Conservation (phyloP, 768 basidiomycete genomes). For the Ramaria rubella region DNA sequence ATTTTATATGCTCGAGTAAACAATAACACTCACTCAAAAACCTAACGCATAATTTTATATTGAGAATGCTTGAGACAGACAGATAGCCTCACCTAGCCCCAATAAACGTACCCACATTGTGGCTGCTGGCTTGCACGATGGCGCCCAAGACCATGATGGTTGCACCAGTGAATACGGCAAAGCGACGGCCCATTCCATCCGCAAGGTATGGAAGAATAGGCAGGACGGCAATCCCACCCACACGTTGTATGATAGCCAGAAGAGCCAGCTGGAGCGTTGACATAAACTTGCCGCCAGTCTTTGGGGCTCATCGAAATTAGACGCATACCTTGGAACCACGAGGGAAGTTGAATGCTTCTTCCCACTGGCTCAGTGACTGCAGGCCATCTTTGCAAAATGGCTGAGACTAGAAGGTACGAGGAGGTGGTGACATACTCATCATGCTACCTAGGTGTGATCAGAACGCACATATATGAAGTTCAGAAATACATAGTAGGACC, state of each 20-base stretch:
- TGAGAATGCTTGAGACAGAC: too few species aligned
- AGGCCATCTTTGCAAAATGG: conserved; percentile 24
- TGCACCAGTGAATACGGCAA: conserved; percentile 52
- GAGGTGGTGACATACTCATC: conserved; percentile 30
- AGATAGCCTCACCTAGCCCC: conserved; percentile 39
- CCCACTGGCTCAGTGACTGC: conserved; percentile 34
- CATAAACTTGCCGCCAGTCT: neutral
- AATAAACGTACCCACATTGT: conserved; percentile 52
- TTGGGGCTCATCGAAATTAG: neutral
- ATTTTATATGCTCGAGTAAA: neutral
- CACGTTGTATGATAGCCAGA: conserved; percentile 8
- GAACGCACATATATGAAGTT: neutral
- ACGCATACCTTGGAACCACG: conserved; percentile 22
- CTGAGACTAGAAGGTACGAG: neutral
- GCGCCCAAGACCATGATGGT: conserved; percentile 58
- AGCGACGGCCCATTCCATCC: conserved; percentile 52
- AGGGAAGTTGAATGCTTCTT: conserved; percentile 26
- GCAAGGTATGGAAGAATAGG: conserved; percentile 41
- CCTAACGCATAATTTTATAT: conserved; percentile 6
- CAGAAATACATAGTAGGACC: neutral
- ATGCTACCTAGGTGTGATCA: conserved; percentile 24
- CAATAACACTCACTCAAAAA: conserved; percentile 17
- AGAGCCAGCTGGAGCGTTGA: neutral
- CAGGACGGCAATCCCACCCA: conserved; percentile 25
- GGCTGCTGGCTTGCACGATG: conserved; percentile 49